A percentile compares a stretch with the other conserved stretches of the same genome.
Conservation (phyloP, 1,284 basidiomycete species). For the Coriolopsis trogii region DNA sequence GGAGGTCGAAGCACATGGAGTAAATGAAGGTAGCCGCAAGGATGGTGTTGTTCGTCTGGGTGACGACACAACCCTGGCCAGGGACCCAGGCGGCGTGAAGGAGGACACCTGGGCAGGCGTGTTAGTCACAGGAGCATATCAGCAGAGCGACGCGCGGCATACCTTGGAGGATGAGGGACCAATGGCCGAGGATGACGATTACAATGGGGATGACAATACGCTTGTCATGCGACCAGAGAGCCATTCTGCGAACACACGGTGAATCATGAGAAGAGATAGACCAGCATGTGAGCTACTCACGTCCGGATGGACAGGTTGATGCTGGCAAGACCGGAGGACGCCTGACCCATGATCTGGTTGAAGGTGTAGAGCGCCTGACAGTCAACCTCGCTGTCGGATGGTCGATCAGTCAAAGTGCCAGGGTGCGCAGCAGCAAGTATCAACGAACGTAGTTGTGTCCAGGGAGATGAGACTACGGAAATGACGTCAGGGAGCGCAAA, state of each 20-base stretch:
- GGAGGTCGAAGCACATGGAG: slow-evolving; percentile 72
- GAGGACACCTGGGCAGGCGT: slow-evolving; percentile 53
- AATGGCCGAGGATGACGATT: slow-evolving; percentile 69
- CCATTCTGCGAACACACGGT: slow-evolving; percentile 50
- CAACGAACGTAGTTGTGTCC: slow-evolving; percentile 52
- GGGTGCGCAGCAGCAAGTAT: neutral
- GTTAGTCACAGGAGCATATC: no score
- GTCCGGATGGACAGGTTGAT: slow-evolving; percentile 80
- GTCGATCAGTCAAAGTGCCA: neutral
- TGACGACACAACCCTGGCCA: slow-evolving; percentile 50
- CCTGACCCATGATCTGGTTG: slow-evolving; percentile 70
- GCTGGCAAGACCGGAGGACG: slow-evolving; percentile 73
- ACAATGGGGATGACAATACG: slow-evolving; percentile 59
- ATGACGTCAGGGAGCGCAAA: neutral
- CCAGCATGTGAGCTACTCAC: slow-evolving; percentile 41
- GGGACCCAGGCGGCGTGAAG: slow-evolving; percentile 59
- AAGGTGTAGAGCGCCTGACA: slow-evolving; percentile 76
- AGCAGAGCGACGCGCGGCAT: neutral
- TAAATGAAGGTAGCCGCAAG: slow-evolving; percentile 72
- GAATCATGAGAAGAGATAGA: neutral
- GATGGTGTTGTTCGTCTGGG: slow-evolving; percentile 54
- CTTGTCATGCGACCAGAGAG: slow-evolving; percentile 66
- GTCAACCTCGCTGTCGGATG: slow-evolving; percentile 49
- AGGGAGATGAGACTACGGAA: slow-evolving; percentile 52
- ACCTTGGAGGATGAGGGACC: slow-evolving; percentile 79